Evolutionary conservation across 805 yeast species (phyloP).

Genomic region (Hyphopichia homilentoma): DNA sequence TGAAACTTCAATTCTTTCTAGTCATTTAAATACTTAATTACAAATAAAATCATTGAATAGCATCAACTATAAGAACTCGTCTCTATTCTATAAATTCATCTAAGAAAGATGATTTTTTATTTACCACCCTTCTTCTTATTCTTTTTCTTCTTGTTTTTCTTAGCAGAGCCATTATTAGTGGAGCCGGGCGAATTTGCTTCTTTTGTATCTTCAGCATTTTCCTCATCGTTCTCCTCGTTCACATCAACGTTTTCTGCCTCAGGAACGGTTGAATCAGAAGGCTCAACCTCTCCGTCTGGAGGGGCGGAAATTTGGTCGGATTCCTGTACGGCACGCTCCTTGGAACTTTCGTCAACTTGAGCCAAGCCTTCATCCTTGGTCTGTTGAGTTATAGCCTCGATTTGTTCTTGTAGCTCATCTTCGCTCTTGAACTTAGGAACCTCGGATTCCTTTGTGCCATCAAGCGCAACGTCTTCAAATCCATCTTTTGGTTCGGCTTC

Average conservation of each 20-base stretch:
- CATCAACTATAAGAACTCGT: too few species aligned
- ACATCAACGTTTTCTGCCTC: constrained; percentile 7
- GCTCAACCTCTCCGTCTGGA: constrained; percentile 5
- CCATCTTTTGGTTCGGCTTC: constrained; percentile 1
- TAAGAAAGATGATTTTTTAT: too few species aligned
- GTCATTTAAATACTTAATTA: too few species aligned
- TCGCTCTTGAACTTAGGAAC: background rate
- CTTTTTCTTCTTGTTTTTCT: constrained; percentile 29
- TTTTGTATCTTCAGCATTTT: constrained; percentile 4
- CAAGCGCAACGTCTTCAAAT: constrained; percentile 1
- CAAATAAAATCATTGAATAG: too few species aligned
- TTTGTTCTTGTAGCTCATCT: constrained; percentile 10
- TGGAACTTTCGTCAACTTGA: constrained; percentile 9
- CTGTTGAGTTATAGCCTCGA: constrained; percentile 8
- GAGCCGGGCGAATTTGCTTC: constrained; percentile 1
- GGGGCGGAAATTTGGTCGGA: constrained; percentile 6
- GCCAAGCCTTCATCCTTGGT: constrained; percentile 1
- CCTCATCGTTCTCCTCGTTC: constrained; percentile 3
- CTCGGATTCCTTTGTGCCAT: constrained; percentile 1
- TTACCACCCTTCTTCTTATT: constrained; percentile 12
- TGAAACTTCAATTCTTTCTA: background rate
- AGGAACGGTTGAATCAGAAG: constrained; percentile 2
- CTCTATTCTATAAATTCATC: background rate
- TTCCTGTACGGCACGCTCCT: constrained; percentile 10
- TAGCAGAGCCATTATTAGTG: constrained; percentile 6